Conservation (phyloP, 139 green algal genomes). For the Dunaliella sp. region DNA sequence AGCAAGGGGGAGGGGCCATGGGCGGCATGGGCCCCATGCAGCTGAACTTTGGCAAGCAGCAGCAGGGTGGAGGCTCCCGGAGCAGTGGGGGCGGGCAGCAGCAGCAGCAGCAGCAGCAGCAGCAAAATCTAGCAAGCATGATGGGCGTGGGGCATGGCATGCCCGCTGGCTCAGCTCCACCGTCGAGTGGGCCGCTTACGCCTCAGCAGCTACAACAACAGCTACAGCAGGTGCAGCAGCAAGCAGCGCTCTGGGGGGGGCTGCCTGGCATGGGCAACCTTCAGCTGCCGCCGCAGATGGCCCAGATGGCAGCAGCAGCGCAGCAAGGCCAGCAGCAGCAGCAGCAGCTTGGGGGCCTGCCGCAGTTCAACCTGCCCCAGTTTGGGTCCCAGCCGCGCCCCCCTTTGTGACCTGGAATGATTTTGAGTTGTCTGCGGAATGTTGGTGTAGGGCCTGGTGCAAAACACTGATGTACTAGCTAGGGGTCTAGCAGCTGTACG, state of each 20-base stretch:
- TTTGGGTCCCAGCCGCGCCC: neutral
- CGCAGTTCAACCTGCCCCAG: neutral
- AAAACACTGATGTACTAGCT: too few species aligned
- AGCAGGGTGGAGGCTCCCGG: neutral
- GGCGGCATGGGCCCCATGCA: neutral
- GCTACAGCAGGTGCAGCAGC: neutral
- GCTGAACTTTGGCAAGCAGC: neutral
- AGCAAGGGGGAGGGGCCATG: neutral
- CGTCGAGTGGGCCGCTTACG: neutral
- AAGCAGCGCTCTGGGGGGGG: constrained; percentile 8
- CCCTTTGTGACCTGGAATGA: neutral
- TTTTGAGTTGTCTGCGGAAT: too few species aligned
- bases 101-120: neutral
- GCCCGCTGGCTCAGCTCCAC: neutral
- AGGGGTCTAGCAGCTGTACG: too few species aligned
- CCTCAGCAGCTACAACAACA: neutral
- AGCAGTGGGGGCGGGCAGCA: neutral
- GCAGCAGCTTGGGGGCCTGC: neutral
- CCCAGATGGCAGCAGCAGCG: neutral
- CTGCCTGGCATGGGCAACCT: neutral
- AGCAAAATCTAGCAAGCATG: neutral
- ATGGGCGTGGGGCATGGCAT: too few species aligned
- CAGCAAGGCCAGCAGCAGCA: neutral
- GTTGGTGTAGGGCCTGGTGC: too few species aligned
- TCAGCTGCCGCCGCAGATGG: neutral